Conservation (phyloP, 1,284 basidiomycete genomes). For the Melampsora americana region DNA sequence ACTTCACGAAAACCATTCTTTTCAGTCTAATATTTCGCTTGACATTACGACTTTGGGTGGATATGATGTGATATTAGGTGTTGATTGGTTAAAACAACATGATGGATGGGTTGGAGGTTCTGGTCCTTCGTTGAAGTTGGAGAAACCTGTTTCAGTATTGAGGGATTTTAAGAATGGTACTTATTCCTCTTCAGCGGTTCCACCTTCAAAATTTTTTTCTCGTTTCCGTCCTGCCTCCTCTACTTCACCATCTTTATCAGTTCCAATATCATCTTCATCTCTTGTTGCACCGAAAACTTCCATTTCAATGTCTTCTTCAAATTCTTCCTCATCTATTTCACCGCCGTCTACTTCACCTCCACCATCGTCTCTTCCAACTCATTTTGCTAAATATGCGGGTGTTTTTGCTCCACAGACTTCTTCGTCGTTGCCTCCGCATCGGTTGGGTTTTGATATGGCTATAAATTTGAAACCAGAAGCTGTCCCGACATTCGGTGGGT, state of each 20-base stretch:
- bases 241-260: too few species aligned
- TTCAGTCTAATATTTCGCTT: background rate
- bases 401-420: background rate
- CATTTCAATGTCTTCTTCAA: background rate
- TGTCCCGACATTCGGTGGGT: background rate
- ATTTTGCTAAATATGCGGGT: background rate
- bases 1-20: background rate
- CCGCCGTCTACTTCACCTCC: too few species aligned
- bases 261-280: background rate
- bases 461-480: background rate
- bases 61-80: background rate
- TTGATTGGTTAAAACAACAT: too few species aligned
- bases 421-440: background rate
- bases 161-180: too few species aligned
- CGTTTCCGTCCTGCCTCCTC: too few species aligned
- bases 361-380: background rate
- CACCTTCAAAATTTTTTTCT: too few species aligned
- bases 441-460: background rate
- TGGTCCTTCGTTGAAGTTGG: background rate
- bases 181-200: too few species aligned
- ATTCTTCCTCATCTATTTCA: background rate
- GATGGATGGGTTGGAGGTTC: background rate
- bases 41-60: background rate
- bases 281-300: background rate
- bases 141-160: background rate